Evolutionary conservation across 768 basidiomycete genomes (phyloP), one percentile per base, ranked within the genome.

Genomic region (Pleurotus sapidus): DNA sequence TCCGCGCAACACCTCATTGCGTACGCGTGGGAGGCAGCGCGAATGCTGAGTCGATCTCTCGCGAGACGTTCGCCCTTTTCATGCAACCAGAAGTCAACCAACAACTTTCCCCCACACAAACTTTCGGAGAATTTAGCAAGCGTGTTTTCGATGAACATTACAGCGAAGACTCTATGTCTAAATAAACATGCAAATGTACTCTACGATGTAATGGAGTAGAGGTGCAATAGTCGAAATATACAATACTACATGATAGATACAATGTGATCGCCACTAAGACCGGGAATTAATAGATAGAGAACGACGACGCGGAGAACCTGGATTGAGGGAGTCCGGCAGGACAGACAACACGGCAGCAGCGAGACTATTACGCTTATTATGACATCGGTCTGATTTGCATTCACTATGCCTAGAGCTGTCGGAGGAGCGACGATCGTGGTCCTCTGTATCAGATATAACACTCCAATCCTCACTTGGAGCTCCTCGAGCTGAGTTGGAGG

Each of bases 1-100:
- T 99, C 14, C 83, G 87, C 43, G 97, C 97, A 0, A 99, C 97
- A 0, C 96, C 96, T 11, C 96, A 98, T 63, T 97, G 92, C 62
- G 96, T 98, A 43, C 84, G 87, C 59, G 86, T 93, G 4, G 92
- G 87, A 5, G 70, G 70, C 3, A 74, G 73, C 38, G 58, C 70
- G 51, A 72, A 75, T 14, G 68, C 73, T 11, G 79, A 79, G 7
- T 73, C 71, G 23, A 79, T 94, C 48, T 82, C 80, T 24, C 78
- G 96, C 53, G 95, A 98, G 70, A 98, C 97, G 0, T 92, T 93
- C 64, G 91, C 90, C 8, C 69, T 95, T 11, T 91, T 91, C 74
- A 87, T 92, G 90, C 88, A 96, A 68, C 95, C 95, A 5, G 84
- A 96, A 68, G 86, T 88, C 12, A 77, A 91, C 59, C 86, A 91